Conservation (phyloP, 768 basidiomycete genomes). For the Butyriboletus loyo region DNA sequence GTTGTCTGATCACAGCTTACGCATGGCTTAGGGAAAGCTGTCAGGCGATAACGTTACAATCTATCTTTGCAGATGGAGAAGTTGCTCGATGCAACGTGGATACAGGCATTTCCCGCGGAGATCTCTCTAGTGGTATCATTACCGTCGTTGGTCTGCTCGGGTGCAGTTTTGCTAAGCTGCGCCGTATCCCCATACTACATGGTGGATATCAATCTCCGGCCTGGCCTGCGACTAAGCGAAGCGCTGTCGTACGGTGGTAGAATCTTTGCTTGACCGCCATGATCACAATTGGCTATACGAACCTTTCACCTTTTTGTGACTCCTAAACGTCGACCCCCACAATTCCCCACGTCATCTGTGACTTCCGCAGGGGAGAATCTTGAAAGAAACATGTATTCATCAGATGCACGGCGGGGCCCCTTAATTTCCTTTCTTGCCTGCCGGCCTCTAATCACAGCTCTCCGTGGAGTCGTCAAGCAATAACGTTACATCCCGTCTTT, state of each 20-base stretch:
- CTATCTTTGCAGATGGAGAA: constrained; percentile 18
- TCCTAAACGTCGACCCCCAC: constrained; percentile 22
- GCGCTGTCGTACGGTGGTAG: not conserved
- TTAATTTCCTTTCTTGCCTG: constrained; percentile 15
- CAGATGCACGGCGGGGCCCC: constrained; percentile 10
- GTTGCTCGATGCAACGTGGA: constrained; percentile 27
- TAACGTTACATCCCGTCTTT: constrained; percentile 12
- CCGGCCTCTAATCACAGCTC: constrained; percentile 2
- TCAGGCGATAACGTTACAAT: constrained; percentile 22
- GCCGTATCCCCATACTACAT: constrained; percentile 20
- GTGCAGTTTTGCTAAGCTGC: constrained; percentile 13
- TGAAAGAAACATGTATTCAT: not conserved
- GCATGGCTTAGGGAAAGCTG: constrained; percentile 13
- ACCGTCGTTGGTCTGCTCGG: constrained; percentile 9
- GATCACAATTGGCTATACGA: not conserved
- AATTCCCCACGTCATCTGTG: constrained; percentile 22
- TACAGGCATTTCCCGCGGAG: constrained; percentile 30
- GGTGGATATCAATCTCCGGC: constrained; percentile 22
- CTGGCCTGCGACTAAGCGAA: constrained; percentile 9
- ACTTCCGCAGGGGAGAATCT: constrained; percentile 8
- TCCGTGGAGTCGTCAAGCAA: constrained; percentile 9
- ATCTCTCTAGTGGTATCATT: too few relatives aligned
- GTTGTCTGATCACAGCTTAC: constrained; percentile 10
- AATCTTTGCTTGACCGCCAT: not conserved
- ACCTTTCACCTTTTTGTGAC: not conserved